These are phyloP conservation scores for Venturia oleaginea DNA, from an alignment of 2,329 filamentous ascomycete genomes.

Conservation along the genomic window DNA sequence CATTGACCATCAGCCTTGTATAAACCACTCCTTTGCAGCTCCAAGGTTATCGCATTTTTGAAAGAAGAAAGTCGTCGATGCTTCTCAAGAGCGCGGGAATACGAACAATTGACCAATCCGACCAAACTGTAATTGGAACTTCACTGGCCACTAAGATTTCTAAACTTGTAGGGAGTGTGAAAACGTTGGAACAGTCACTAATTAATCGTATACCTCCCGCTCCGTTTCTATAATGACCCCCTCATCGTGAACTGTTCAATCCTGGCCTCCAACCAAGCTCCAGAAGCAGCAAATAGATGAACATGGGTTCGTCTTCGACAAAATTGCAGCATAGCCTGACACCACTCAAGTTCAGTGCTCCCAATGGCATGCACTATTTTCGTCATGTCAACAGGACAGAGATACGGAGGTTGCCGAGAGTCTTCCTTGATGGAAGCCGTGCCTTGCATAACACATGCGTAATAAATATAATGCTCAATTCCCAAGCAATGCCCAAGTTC, in stretches of 20 bases:
- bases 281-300: slow-evolving; percentile 35
- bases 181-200: too few relatives aligned
- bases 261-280: slow-evolving; percentile 4
- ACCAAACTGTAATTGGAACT: too few relatives aligned
- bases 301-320: slow-evolving; percentile 34
- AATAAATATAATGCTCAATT: slow-evolving; percentile 57
- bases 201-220: too few relatives aligned
- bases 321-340: slow-evolving; percentile 32
- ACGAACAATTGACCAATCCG: too few relatives aligned
- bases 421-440: slow-evolving; percentile 50
- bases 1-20: too few relatives aligned
- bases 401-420: slow-evolving; percentile 51
- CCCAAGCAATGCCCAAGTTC: slow-evolving; percentile 61
- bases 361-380: slow-evolving; percentile 36
- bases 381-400: slow-evolving; percentile 50
- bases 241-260: not conserved
- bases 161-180: too few relatives aligned
- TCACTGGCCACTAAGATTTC: too few relatives aligned
- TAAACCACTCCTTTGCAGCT: too few relatives aligned
- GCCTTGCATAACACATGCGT: slow-evolving; percentile 56
- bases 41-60: too few relatives aligned
- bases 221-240: not conserved
- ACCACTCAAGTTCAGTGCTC: slow-evolving; percentile 29
- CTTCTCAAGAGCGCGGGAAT: too few relatives aligned
- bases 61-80: too few relatives aligned